Base-by-base conservation (phyloP, 2,329 filamentous ascomycete genomes). In the Microdochium paspali region DNA sequence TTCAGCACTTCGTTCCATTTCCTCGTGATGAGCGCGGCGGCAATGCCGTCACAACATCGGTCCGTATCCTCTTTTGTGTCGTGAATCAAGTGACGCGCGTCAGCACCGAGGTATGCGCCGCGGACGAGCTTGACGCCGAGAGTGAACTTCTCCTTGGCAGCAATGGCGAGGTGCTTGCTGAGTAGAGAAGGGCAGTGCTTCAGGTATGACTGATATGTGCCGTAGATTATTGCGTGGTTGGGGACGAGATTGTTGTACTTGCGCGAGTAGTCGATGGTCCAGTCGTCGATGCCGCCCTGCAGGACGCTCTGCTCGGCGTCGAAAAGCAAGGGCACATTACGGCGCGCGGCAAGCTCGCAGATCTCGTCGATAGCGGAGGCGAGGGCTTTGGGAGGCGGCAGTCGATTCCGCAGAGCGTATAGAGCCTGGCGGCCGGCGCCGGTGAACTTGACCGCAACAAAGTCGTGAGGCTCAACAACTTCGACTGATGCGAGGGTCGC, bases 251-350 rank as follows among this genome's bases (percentile, higher is more conserved):
- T 77, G 68, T 94, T 94, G 71, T 87, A 90, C 60, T 78, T 80
- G 56, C 79, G 77, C 71, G 90, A 87, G 55, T 89, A 84, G n/a
- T 76, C 68, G 45, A 93, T 66, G 4, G 84, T 87, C 85, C 89
- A 91, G 55, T 80, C 76, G 61, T 93, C 84, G 51, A 94, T 91
- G 7, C 88, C 88, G 5, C 76, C 70, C 66, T 95, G 87, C 25
- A 93, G 76, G 47, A 79, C 76, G 48, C 84, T 82, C 64, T 95
- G 88, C 66, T 96, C 90, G 1, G 89, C 90, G 53, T 94, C 88
- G 52, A 95, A 88, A 2, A 95, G 77, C 1, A 96, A 74, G 3
- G 80, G 76, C 2, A 95, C 80, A 23, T 83, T 80, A 46, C 83
- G 80, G 31, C 77, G 69, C 2, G 79, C 74, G 0, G 89, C 89